Evolutionary conservation across 495 filamentous ascomycete species (phyloP).

Genomic region (Xanthoparmelia taractica): DNA sequence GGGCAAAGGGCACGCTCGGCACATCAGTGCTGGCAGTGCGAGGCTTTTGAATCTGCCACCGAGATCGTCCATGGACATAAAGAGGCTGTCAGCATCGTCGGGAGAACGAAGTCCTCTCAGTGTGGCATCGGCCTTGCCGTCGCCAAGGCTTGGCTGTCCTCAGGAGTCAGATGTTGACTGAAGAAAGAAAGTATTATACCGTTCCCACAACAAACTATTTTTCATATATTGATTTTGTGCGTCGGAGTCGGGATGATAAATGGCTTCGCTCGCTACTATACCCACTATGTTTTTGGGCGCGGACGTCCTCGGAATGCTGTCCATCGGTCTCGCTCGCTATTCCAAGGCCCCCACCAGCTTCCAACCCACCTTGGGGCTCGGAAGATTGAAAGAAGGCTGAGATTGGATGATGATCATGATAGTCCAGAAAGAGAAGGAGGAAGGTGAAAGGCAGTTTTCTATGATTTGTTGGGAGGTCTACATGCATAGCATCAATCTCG

Average conservation of each 20-base stretch:
- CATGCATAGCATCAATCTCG: neutral
- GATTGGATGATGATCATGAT: neutral
- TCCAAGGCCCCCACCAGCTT: neutral
- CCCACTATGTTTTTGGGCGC: slow-evolving; percentile 13
- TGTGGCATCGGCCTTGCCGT: slow-evolving; percentile 12
- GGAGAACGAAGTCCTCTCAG: slow-evolving; percentile 24
- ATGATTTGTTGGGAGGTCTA: slow-evolving; percentile 4
- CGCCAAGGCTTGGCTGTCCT: slow-evolving; percentile 8
- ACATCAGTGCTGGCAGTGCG: slow-evolving; percentile 67
- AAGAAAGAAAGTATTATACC: slow-evolving; percentile 11
- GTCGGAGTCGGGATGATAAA: slow-evolving; percentile 15
- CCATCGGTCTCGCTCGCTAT: slow-evolving; percentile 3
- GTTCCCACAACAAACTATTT: slow-evolving; percentile 13
- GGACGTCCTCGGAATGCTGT: neutral
- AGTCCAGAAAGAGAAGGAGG: slow-evolving; percentile 1
- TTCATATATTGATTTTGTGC: slow-evolving; percentile 9
- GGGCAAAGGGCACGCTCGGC: slow-evolving; percentile 55
- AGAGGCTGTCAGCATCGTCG: slow-evolving; percentile 25
- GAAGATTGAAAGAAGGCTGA: neutral
- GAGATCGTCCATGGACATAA: slow-evolving; percentile 34
- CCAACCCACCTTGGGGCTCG: neutral
- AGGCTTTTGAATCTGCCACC: slow-evolving; percentile 57
- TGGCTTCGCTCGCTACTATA: slow-evolving; percentile 20
- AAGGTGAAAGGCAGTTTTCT: neutral
- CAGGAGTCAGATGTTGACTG: slow-evolving; percentile 23